A percentile compares a stretch with the other conserved stretches of the same genome.
These are phyloP conservation scores for Epicoccum nigrum DNA, from an alignment of 2,329 filamentous ascomycete genomes.

Conservation along the genomic window DNA sequence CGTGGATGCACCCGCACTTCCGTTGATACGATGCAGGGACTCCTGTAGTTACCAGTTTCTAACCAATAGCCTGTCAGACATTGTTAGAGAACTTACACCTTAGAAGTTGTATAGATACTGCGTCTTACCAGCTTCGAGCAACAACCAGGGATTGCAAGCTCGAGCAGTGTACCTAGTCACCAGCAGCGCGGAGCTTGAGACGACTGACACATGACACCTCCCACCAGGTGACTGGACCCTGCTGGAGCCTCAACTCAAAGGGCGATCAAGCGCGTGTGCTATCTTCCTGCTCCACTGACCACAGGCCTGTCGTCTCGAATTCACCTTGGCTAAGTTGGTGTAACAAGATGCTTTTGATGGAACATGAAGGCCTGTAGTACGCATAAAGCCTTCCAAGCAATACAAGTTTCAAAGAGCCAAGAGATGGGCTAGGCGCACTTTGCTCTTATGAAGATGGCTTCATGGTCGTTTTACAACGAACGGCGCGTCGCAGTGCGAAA, in stretches of 20 bases:
- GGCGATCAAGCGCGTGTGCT: not conserved
- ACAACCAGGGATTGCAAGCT: too few species aligned
- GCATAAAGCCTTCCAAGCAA: conserved; percentile 5
- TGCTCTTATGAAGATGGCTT: not conserved
- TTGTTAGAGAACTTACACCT: too few species aligned
- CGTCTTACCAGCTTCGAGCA: too few species aligned
- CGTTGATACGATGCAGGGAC: conserved; percentile 23
- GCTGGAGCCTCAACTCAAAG: not conserved
- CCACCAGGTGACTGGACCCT: not conserved
- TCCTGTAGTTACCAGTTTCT: conserved; percentile 14
- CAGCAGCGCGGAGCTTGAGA: not conserved
- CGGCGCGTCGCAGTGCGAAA: not conserved
- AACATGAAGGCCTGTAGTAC: not conserved
- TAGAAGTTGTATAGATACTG: too few species aligned
- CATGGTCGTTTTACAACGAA: not conserved
- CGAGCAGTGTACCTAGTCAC: not conserved
- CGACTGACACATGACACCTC: not conserved
- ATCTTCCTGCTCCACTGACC: not conserved
- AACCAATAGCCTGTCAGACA: not conserved
- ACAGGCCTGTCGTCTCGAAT: not conserved
- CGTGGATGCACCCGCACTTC: conserved; percentile 15
- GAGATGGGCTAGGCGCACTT: not conserved
- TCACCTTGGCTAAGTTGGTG: not conserved
- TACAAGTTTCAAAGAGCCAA: conserved; percentile 1
- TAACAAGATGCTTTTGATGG: not conserved